These are phyloP conservation scores for Trametopsis cervina DNA, from an alignment of 768 basidiomycete genomes.

Conservation along the genomic window DNA sequence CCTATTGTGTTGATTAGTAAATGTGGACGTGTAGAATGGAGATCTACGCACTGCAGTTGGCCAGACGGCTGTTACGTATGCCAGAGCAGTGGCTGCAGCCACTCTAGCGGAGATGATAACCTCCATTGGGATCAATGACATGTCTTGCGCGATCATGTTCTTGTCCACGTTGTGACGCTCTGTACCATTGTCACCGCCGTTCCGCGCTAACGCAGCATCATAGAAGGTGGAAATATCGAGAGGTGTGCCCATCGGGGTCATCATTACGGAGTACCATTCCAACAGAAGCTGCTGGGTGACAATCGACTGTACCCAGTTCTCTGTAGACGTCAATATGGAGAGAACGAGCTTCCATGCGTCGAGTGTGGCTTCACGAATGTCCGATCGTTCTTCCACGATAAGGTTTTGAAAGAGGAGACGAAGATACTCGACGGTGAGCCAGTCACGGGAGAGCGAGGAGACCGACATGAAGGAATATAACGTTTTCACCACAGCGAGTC, in stretches of 20 bases:
- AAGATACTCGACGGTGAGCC: conserved; percentile 74
- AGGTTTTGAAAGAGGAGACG: conserved; percentile 91
- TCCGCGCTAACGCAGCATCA: conserved; percentile 43
- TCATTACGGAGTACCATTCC: conserved; percentile 82
- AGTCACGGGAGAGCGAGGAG: conserved; percentile 63
- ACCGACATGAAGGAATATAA: conserved; percentile 82
- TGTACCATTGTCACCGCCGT: conserved; percentile 35
- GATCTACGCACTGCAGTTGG: conserved; percentile 42
- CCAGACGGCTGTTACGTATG: conserved; percentile 64
- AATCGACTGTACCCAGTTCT: conserved; percentile 44
- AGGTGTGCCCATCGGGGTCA: conserved; percentile 83
- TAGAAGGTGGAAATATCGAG: conserved; percentile 69
- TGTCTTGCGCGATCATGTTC: conserved; percentile 87
- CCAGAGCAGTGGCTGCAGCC: conserved; percentile 70
- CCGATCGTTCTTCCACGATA: conserved; percentile 81
- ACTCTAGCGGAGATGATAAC: conserved; percentile 74
- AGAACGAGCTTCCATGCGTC: conserved; percentile 71
- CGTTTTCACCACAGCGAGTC: conserved; percentile 87
- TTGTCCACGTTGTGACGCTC: conserved; percentile 95
- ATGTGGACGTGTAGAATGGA: background rate
- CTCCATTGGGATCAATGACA: conserved; percentile 74
- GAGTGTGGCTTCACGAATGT: conserved; percentile 72
- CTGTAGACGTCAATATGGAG: conserved; percentile 38
- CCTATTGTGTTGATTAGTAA: conserved; percentile 14
- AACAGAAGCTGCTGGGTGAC: conserved; percentile 55